phyloP scores from a whole-genome alignment of 768 basidiomycete species.

The Leccinum ochraceum region DNA sequence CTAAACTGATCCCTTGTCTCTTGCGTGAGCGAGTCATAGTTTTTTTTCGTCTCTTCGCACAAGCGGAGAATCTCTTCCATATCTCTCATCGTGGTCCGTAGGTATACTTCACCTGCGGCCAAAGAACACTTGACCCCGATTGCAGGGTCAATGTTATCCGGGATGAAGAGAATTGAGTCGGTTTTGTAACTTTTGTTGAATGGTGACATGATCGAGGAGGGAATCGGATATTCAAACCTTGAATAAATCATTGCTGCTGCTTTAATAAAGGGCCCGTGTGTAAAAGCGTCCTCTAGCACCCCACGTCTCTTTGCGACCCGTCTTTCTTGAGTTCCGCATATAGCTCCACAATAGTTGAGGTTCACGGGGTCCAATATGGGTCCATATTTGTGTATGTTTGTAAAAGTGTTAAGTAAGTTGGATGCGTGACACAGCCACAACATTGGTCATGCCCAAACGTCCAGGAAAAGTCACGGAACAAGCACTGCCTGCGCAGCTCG shows the following conservation, averaged over 20 bases:
- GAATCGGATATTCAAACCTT: not conserved
- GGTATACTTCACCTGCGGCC: constrained; percentile 3
- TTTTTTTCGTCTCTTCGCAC: not conserved
- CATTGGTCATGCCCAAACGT: not conserved
- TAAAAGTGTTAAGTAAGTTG: too few species aligned
- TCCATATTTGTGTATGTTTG: not conserved
- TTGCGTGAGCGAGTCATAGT: not conserved
- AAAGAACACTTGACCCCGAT: not conserved
- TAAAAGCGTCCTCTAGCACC: not conserved
- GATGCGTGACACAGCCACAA: too few species aligned
- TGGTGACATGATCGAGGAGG: constrained; percentile 10
- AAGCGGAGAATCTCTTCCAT: not conserved
- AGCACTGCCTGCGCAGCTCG: not conserved
- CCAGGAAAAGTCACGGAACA: constrained; percentile 1
- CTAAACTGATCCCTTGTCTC: constrained; percentile 1
- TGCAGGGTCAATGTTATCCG: constrained; percentile 1
- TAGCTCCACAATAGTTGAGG: too few species aligned
- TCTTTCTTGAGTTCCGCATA: not conserved
- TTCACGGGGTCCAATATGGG: not conserved
- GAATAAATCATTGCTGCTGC: too few species aligned
- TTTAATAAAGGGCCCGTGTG: too few species aligned
- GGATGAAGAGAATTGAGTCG: constrained; percentile 2
- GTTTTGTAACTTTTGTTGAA: not conserved
- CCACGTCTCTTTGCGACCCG: too few species aligned
- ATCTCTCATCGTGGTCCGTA: constrained; percentile 3